Conservation (phyloP, 768 basidiomycete genomes). For the Collybiopsis luxurians region DNA sequence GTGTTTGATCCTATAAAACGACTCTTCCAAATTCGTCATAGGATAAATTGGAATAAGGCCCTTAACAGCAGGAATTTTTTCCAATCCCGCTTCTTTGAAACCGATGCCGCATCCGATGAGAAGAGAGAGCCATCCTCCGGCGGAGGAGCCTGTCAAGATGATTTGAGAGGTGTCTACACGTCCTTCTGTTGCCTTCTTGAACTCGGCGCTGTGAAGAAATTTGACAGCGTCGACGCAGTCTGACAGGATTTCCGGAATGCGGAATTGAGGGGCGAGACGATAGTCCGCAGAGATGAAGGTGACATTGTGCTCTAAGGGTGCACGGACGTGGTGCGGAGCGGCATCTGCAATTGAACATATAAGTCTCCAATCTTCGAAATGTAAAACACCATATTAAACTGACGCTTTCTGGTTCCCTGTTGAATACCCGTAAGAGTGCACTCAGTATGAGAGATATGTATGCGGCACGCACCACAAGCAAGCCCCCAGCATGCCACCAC, state of each 20-base stretch:
- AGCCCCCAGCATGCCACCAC: slow-evolving; percentile 39
- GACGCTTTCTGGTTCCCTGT: slow-evolving; percentile 26
- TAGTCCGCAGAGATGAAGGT: slow-evolving; percentile 34
- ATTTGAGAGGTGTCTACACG: slow-evolving; percentile 29
- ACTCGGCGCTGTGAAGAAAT: slow-evolving; percentile 25
- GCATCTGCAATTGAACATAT: slow-evolving; percentile 1
- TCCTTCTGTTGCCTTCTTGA: slow-evolving; percentile 23
- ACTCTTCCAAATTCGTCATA: slow-evolving; percentile 32
- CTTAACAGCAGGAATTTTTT: slow-evolving; percentile 20
- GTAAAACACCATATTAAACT: no score
- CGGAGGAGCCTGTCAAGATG: slow-evolving; percentile 35
- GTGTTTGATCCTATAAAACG: slow-evolving; percentile 35
- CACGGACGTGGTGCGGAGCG: slow-evolving; percentile 31
- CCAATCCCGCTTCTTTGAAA: slow-evolving; percentile 27
- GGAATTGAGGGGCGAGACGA: slow-evolving; percentile 34
- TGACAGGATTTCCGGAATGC: slow-evolving; percentile 30
- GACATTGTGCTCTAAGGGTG: slow-evolving; percentile 28
- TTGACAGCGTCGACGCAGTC: slow-evolving; percentile 32
- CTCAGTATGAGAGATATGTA: background rate
- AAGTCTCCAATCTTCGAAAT: no score
- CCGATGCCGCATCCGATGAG: slow-evolving; percentile 34
- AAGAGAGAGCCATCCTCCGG: slow-evolving; percentile 36
- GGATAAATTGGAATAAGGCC: slow-evolving; percentile 37
- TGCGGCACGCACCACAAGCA: slow-evolving; percentile 24
- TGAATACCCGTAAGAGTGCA: background rate